phyloP scores from a whole-genome alignment of 768 basidiomycete species.

The Phlebiopsis flavidoalba region DNA sequence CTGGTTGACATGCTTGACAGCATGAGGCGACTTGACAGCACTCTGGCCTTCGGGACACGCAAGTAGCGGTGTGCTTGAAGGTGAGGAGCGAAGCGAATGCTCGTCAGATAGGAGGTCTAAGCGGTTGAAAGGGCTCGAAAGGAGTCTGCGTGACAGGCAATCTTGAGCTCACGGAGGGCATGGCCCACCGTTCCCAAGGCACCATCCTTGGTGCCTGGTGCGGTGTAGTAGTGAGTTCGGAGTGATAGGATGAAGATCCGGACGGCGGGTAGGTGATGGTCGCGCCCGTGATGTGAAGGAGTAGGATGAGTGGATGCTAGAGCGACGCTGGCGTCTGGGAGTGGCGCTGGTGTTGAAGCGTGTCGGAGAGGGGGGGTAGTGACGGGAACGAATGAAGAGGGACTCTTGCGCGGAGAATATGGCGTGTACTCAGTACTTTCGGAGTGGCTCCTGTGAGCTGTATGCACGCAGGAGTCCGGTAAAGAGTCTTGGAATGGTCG shows the following conservation, averaged over 20 bases:
- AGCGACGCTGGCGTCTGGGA: background rate
- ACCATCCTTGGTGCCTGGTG: conserved; percentile 42
- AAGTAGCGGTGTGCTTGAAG: conserved; percentile 27
- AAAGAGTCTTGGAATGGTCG: conserved; percentile 61
- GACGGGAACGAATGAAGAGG: conserved; percentile 56
- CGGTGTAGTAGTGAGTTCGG: conserved; percentile 44
- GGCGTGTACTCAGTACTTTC: conserved; percentile 63
- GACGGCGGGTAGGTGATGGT: conserved; percentile 84
- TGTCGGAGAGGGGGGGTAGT: conserved; percentile 39
- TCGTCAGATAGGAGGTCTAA: conserved; percentile 14
- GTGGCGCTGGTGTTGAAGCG: conserved; percentile 22
- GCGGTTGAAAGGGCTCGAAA: conserved; percentile 12
- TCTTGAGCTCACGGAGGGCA: conserved; percentile 68
- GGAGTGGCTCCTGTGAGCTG: conserved; percentile 26
- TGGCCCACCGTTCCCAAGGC: conserved; percentile 41
- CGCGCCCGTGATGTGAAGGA: conserved; percentile 26
- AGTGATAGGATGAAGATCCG: conserved; percentile 40
- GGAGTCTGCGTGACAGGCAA: conserved; percentile 24
- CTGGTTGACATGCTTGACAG: conserved; percentile 20
- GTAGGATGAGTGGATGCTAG: conserved; percentile 22
- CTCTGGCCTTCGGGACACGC: conserved; percentile 59
- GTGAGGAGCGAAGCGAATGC: conserved; percentile 16
- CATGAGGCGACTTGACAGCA: conserved; percentile 46
- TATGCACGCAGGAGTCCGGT: conserved; percentile 31
- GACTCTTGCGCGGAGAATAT: conserved; percentile 53